Conservation (phyloP, 75 land plant species). For the Adiantum capillusveneris region DNA sequence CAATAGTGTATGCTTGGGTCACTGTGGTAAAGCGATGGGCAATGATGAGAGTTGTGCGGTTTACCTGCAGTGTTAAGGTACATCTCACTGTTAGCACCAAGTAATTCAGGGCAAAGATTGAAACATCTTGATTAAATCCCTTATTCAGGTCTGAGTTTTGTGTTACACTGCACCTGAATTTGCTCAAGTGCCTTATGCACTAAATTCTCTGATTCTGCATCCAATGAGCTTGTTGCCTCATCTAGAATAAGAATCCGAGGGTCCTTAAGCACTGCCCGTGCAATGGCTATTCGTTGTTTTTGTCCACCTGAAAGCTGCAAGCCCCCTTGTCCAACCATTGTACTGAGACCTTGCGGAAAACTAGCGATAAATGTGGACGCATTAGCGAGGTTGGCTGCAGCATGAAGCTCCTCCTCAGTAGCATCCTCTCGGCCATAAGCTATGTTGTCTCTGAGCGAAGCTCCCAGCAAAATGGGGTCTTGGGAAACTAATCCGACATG, state of each 20-base stretch:
- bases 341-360: slow-evolving; percentile 95
- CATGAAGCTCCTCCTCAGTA: slow-evolving; percentile 93
- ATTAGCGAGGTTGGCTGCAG: slow-evolving; percentile 95
- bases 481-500: slow-evolving; percentile 94
- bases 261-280: slow-evolving; percentile 84
- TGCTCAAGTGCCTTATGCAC: slow-evolving; percentile 89
- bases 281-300: slow-evolving; percentile 94
- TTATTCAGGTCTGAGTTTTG: no score
- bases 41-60: no score
- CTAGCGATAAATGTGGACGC: slow-evolving; percentile 96
- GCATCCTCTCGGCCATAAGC: slow-evolving; percentile 96
- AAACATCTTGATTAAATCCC: no score
- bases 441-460: slow-evolving; percentile 90
- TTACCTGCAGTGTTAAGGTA: no score
- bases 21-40: no score
- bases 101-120: no score
- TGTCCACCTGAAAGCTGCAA: slow-evolving; percentile 90
- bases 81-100: no score
- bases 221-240: slow-evolving; percentile 90
- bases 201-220: slow-evolving; percentile 85
- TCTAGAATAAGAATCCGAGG: slow-evolving; percentile 89
- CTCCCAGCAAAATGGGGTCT: slow-evolving; percentile 89
- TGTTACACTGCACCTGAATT: no score
- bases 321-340: slow-evolving; percentile 95
- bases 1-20: no score